These are phyloP conservation scores for Astrothelium subdiscretum DNA, from an alignment of 495 filamentous ascomycete species.

Conservation along the genomic window DNA sequence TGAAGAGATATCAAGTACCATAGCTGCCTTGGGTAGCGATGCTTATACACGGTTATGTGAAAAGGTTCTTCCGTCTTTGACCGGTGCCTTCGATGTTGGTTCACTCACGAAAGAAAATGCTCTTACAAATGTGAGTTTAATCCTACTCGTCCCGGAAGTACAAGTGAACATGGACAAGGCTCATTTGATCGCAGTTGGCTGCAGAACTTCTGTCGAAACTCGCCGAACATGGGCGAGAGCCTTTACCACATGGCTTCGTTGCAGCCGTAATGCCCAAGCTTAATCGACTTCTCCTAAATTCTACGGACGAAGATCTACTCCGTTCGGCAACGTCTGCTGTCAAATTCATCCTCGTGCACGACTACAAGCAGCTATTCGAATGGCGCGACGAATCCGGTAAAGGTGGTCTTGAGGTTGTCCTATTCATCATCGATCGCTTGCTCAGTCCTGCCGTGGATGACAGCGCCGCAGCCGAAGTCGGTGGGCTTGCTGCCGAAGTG, in stretches of 20 bases:
- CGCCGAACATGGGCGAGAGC: constrained; percentile 66
- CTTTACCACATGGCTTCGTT: constrained; percentile 78
- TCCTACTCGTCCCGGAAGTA: not conserved
- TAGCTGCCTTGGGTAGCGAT: constrained; percentile 51
- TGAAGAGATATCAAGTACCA: constrained; percentile 64
- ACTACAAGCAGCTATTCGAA: constrained; percentile 71
- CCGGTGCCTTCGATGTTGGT: constrained; percentile 78
- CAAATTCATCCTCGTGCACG: constrained; percentile 77
- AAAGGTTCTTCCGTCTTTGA: constrained; percentile 79
- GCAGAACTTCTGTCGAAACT: constrained; percentile 74
- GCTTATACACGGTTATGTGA: constrained; percentile 69
- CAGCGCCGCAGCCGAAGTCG: constrained; percentile 87
- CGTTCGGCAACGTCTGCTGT: constrained; percentile 77
- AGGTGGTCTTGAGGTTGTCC: constrained; percentile 74
- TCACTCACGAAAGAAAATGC: constrained; percentile 71
- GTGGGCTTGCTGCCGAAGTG: constrained; percentile 83
- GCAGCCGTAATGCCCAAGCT: constrained; percentile 77
- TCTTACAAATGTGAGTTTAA: constrained; percentile 50
- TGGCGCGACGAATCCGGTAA: constrained; percentile 69
- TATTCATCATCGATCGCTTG: constrained; percentile 89
- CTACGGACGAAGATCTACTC: constrained; percentile 72
- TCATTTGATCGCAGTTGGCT: constrained; percentile 45
- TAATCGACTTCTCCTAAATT: constrained; percentile 64
- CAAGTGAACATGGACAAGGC: not conserved
- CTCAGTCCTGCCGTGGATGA: constrained; percentile 73